Percentiles rank a stretch among this genome's conserved stretches.
Conservation (phyloP, 768 basidiomycete species). For the Lactarius psammicola region DNA sequence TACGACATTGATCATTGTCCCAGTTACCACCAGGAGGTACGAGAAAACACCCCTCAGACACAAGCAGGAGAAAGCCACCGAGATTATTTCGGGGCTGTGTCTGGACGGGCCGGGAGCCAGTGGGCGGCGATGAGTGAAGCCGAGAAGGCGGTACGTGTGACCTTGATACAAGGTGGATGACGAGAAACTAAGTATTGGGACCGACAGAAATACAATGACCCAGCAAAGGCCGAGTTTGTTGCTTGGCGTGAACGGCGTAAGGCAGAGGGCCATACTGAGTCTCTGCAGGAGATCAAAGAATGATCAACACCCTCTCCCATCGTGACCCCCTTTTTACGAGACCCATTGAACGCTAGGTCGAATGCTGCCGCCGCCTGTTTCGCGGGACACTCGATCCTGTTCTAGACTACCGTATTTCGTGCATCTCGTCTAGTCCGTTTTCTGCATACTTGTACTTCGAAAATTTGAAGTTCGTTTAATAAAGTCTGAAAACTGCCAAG, state of each 20-base stretch:
- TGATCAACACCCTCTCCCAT: background rate
- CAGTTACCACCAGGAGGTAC: background rate
- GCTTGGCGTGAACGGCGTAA: conserved; percentile 16
- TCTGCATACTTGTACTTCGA: background rate
- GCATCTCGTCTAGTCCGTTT: background rate
- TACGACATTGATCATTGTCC: background rate
- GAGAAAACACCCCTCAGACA: conserved; percentile 2
- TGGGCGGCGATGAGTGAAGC: conserved; percentile 22
- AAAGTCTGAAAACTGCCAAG: background rate
- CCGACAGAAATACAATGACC: conserved; percentile 14
- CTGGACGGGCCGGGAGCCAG: background rate
- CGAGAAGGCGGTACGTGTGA: conserved; percentile 29
- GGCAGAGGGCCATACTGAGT: background rate
- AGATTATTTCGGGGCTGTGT: background rate
- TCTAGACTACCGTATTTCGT: background rate
- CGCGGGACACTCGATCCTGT: background rate
- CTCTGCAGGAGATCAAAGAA: background rate
- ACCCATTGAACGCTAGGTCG: background rate
- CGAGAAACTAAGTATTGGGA: background rate
- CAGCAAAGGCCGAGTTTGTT: background rate
- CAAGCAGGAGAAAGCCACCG: background rate
- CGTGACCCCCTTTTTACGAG: background rate
- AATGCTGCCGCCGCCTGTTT: background rate
- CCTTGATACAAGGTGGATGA: background rate
- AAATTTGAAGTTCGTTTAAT: background rate